Evolutionary conservation across 257 asterid genomes (phyloP).

Genomic region (Cynanchum wilfordii): DNA sequence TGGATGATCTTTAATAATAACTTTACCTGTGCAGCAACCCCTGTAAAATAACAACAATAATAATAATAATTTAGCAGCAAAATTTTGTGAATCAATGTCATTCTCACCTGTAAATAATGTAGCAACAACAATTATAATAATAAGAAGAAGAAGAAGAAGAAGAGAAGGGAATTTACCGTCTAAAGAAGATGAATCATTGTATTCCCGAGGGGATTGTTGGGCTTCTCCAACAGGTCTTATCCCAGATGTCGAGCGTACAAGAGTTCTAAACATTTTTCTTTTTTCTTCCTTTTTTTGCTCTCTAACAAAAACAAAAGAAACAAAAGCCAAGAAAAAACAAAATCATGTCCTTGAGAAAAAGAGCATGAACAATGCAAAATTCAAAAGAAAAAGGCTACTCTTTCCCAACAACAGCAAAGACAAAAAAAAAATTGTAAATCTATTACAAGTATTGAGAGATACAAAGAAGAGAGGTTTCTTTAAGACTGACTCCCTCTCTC

Average conservation of each 20-base stretch:
- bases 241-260: slow-evolving; percentile 40
- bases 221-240: slow-evolving; percentile 22
- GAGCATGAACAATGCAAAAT: slow-evolving; percentile 8
- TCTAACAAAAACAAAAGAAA: neutral
- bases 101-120: neutral
- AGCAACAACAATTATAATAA: neutral
- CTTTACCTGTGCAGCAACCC: slow-evolving; percentile 65
- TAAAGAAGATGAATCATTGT: slow-evolving; percentile 55
- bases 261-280: slow-evolving; percentile 35
- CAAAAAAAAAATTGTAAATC: neutral
- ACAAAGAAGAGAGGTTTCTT: slow-evolving; percentile 46
- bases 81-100: neutral
- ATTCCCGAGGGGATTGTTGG: slow-evolving; percentile 24
- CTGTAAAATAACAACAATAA: slow-evolving; percentile 25
- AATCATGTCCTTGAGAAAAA: slow-evolving; percentile 11
- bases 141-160: neutral
- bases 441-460: slow-evolving; percentile 31
- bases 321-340: neutral
- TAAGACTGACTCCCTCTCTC: slow-evolving; percentile 16
- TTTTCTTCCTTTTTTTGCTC: neutral
- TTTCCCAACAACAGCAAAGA: too few relatives aligned
- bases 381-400: slow-evolving; percentile 16
- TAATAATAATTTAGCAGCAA: neutral
- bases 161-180: slow-evolving; percentile 41
- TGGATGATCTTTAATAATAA: slow-evolving; percentile 59